A percentile compares a stretch with the other conserved stretches of the same genome.
Evolutionary conservation across 2,329 filamentous ascomycete species (phyloP).

Genomic region (Aspergillus ochraceus): DNA sequence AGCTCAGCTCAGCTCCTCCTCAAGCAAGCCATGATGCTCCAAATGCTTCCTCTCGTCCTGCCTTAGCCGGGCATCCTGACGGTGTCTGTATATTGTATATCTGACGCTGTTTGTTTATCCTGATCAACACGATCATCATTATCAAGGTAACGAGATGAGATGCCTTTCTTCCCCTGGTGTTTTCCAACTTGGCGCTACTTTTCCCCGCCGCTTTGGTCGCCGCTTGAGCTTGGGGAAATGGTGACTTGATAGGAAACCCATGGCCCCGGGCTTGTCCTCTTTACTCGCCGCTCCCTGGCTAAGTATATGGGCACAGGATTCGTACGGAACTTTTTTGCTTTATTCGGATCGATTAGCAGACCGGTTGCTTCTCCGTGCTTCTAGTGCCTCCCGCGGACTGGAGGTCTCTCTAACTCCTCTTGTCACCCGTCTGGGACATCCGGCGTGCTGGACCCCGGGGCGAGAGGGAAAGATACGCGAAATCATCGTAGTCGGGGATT

Average conservation of each 20-base stretch:
- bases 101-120: neutral
- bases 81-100: neutral
- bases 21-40: neutral
- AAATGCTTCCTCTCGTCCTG: neutral
- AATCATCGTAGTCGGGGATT: neutral
- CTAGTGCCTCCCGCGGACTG: neutral
- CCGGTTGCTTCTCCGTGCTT: slow-evolving; percentile 2
- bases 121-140: neutral
- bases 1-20: neutral
- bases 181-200: neutral
- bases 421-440: neutral
- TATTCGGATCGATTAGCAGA: slow-evolving; percentile 16
- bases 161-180: neutral
- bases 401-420: neutral
- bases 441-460: neutral
- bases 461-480: neutral
- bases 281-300: slow-evolving; percentile 19
- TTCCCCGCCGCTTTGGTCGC: neutral
- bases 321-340: slow-evolving; percentile 11
- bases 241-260: slow-evolving; percentile 9
- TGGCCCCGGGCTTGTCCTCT: slow-evolving; percentile 8
- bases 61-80: neutral
- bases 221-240: neutral
- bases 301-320: slow-evolving; percentile 23
- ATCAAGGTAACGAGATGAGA: slow-evolving; percentile 13